Conservation (phyloP, 805 yeast species). For the Blastobotrys americana region DNA sequence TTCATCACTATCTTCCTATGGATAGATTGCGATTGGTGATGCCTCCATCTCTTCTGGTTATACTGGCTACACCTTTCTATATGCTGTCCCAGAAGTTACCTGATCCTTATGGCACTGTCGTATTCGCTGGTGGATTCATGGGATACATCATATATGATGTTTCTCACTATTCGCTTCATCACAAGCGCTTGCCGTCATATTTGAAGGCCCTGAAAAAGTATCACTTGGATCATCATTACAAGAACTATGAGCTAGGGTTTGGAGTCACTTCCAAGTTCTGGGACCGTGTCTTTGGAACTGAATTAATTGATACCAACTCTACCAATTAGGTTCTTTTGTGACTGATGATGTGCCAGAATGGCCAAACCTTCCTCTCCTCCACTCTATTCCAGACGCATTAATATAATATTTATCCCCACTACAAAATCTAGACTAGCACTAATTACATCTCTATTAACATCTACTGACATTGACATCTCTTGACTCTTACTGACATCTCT, state of each 20-base stretch:
- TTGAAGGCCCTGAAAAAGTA: conserved; percentile 76
- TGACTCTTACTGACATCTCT: no score
- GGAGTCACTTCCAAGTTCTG: conserved; percentile 94
- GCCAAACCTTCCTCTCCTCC: no score
- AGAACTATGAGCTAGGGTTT: conserved; percentile 92
- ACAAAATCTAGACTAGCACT: no score
- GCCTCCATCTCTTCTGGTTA: conserved; percentile 84
- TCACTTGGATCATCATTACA: conserved; percentile 96
- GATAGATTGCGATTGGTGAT: conserved; percentile 86
- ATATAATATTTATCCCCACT: no score
- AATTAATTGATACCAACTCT: conserved; percentile 38
- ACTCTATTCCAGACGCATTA: no score
- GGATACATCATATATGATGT: conserved; percentile 91
- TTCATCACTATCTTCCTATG: conserved; percentile 97
- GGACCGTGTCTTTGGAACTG: conserved; percentile 88
- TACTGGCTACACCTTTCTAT: conserved; percentile 74
- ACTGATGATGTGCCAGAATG: no score
- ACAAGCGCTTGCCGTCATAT: conserved; percentile 68
- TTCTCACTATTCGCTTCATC: conserved; percentile 93
- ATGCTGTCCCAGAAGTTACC: conserved; percentile 70
- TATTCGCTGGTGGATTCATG: conserved; percentile 91
- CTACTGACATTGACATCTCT: no score
- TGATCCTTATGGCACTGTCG: conserved; percentile 77
- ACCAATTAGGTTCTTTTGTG: conserved; percentile 2
- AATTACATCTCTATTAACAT: no score